phyloP scores from a whole-genome alignment of 306 rosid genomes.

The Elaeagnus macrophylla region DNA sequence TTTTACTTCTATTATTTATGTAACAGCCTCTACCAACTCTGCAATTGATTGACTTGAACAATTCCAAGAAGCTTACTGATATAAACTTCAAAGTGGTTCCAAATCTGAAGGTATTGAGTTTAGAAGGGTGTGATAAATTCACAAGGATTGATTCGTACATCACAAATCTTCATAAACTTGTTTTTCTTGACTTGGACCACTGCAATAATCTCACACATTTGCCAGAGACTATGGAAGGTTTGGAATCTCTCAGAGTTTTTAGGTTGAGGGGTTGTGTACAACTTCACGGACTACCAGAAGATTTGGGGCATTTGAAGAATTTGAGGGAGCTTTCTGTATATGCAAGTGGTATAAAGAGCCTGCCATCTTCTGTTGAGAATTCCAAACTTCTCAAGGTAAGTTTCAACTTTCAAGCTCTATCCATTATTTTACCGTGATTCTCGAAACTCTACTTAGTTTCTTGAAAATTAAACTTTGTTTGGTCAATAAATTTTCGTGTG shows the following conservation, averaged over 20 bases:
- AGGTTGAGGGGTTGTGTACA: not conserved
- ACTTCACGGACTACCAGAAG: not conserved
- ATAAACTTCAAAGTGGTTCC: not conserved
- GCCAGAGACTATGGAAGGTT: not conserved
- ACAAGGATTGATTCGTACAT: not conserved
- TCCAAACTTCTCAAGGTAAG: too few species aligned
- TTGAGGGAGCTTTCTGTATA: not conserved
- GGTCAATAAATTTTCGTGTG: too few species aligned
- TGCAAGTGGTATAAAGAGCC: not conserved
- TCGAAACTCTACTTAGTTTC: too few species aligned
- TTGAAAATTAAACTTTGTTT: too few species aligned
- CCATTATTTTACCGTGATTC: too few species aligned
- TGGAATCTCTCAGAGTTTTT: not conserved
- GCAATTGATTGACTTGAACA: not conserved
- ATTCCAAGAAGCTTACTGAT: not conserved
- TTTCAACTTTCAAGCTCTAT: too few species aligned
- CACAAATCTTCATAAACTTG: not conserved
- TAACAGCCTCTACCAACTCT: not conserved
- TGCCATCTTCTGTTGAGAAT: not conserved
- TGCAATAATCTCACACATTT: not conserved
- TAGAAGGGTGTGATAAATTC: not conserved
- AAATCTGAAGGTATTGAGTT: not conserved
- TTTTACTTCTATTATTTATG: not conserved
- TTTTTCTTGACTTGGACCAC: not conserved
- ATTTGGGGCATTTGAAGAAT: not conserved